Evolutionary conservation across 192 early-diverging fungal species (phyloP).

Genomic region (Coemansia furcata): DNA sequence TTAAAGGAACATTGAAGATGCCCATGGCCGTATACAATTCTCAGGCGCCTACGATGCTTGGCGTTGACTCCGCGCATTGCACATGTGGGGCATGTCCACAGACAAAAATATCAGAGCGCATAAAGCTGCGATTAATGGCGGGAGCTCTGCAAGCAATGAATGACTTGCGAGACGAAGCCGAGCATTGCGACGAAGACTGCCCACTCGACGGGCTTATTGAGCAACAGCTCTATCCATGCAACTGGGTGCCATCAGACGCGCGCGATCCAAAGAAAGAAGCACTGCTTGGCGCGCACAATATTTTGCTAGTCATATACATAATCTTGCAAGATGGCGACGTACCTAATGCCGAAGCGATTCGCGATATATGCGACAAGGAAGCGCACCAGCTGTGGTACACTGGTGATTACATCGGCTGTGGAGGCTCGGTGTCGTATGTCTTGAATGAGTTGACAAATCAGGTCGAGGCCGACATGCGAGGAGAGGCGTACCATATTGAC

Average conservation of each 20-base stretch:
- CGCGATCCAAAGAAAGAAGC: constrained; percentile 22
- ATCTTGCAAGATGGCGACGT: constrained; percentile 33
- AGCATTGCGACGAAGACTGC: constrained; percentile 13
- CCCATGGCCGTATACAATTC: constrained; percentile 13
- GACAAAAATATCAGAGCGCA: constrained; percentile 25
- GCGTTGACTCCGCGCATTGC: constrained; percentile 7
- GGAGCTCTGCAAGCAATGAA: constrained; percentile 43
- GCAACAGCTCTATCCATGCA: constrained; percentile 38
- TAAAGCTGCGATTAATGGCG: constrained; percentile 30
- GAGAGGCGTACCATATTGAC: constrained; percentile 35
- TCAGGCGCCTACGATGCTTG: not conserved
- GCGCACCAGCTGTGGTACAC: constrained; percentile 11
- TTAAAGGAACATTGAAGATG: not conserved
- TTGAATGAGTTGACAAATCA: constrained; percentile 38
- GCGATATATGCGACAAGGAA: constrained; percentile 28
- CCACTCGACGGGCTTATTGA: constrained; percentile 14
- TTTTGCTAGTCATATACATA: constrained; percentile 40
- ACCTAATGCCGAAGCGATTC: constrained; percentile 17
- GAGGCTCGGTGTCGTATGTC: constrained; percentile 35
- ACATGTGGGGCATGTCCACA: constrained; percentile 35
- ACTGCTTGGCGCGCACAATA: constrained; percentile 41
- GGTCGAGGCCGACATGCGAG: constrained; percentile 37
- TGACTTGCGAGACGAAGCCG: constrained; percentile 23
- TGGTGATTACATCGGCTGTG: constrained; percentile 31
- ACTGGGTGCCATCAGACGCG: constrained; percentile 35